Base-by-base conservation (phyloP, 257 asterid species). In the Jaltomata sinuosa region DNA sequence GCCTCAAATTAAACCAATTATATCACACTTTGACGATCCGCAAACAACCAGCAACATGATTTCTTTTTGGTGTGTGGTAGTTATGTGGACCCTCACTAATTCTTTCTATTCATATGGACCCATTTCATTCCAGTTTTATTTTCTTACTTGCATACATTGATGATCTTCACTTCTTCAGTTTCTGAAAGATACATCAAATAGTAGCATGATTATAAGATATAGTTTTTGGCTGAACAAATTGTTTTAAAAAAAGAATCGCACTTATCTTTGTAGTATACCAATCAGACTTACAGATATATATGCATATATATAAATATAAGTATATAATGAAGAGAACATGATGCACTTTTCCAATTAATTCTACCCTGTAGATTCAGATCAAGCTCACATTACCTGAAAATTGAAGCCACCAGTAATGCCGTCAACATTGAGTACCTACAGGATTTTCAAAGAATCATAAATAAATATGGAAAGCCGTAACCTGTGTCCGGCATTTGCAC, bases 401-500 rank as follows among this genome's bases (percentile, higher is more conserved):
- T 95, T 95, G 91, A 95, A 95, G 72, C 99, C 99, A 82, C 99
- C 99, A 49, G 99, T 95, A 79, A 95, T 86, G 45, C 99, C 99
- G 36, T 94, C 99, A 31, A 93, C 83, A 85, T 95, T 91, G 83
- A 95, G 87, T 81, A 94, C 95, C 99, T 94, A 71, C 87, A 89
- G 81, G 55, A 80, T 32, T n/a, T n/a, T 8, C 69, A 49, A 82
- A 69, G 61, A 8, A 55, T 45, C 67, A 67, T 36, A 55, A 8
- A 42, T 10, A 40, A 11, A 29, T 34, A 6, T 19, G 21, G 49
- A 15, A 76, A 55, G 54, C 6, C 4, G 1, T 47, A 29, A 34
- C n/a, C 34, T 31, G 69, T 50, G 15, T 29, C 53, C 80, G 25
- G 54, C 52, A 19, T 62, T 29, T 29, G 77, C 31, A 64, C 22